phyloP scores from a whole-genome alignment of 163 green algal genomes.

The Chloroidium sp. region DNA sequence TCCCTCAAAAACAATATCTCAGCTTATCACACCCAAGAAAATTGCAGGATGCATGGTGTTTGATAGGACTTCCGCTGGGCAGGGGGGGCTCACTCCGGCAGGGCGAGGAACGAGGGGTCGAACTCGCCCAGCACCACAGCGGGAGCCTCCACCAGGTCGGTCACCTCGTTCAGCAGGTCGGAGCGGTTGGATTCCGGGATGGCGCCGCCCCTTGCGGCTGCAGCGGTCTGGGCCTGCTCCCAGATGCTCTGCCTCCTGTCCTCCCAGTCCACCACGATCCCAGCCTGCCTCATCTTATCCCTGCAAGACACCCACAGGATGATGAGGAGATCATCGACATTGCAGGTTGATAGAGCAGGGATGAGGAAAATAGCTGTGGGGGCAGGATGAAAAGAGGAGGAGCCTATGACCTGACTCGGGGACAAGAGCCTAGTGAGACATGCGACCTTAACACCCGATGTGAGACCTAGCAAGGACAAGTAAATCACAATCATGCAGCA shows the following conservation, averaged over 20 bases:
- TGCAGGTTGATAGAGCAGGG: no score
- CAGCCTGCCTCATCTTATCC: background rate
- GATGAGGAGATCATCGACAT: background rate
- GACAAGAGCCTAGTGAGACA: no score
- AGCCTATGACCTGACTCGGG: no score
- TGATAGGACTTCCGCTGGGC: no score
- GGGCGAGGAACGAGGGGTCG: slow-evolving; percentile 69
- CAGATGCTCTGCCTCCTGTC: slow-evolving; percentile 62
- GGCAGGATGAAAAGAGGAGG: no score
- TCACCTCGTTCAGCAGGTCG: slow-evolving; percentile 65
- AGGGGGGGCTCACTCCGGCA: slow-evolving; percentile 57
- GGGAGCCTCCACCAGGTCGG: slow-evolving; percentile 88
- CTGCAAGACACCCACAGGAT: background rate
- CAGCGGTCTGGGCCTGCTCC: slow-evolving; percentile 42
- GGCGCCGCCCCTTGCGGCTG: slow-evolving; percentile 39
- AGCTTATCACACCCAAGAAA: no score
- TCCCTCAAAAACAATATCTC: no score
- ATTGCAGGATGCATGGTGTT: no score
- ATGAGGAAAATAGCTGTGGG: no score
- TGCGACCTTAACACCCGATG: no score
- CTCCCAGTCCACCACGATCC: slow-evolving; percentile 52
- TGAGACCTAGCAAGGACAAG: no score
- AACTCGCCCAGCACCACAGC: slow-evolving; percentile 76
- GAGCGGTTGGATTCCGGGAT: slow-evolving; percentile 28
- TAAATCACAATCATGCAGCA: no score